Conservation (phyloP, 441 rosid species). For the Bruguiera hainesii region DNA sequence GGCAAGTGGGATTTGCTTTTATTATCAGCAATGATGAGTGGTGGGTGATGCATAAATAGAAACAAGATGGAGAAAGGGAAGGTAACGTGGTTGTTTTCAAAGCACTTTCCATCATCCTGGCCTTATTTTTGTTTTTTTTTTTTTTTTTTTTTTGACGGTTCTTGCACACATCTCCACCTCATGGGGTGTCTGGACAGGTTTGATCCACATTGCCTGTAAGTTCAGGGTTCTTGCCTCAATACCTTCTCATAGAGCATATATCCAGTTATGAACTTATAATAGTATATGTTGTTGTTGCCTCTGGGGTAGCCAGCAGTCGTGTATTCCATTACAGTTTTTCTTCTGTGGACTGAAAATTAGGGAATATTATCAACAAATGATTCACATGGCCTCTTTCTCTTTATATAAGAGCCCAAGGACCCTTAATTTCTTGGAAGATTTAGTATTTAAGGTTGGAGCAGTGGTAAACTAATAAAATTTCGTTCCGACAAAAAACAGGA, state of each 20-base stretch:
- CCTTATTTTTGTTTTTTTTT: neutral
- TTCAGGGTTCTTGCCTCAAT: neutral
- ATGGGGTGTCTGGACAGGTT: constrained; percentile 31
- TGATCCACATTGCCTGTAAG: constrained; percentile 24
- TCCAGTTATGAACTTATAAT: neutral
- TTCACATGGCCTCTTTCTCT: too few relatives aligned
- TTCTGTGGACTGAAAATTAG: too few relatives aligned
- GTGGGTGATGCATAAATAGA: constrained; percentile 30
- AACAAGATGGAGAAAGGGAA: constrained; percentile 6
- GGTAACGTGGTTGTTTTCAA: constrained; percentile 35
- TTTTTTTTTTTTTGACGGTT: neutral
- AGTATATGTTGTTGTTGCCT: too few relatives aligned
- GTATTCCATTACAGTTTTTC: too few relatives aligned
- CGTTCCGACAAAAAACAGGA: neutral
- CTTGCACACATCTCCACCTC: constrained; percentile 3
- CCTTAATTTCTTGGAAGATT: too few relatives aligned
- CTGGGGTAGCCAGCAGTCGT: too few relatives aligned
- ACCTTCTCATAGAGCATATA: neutral
- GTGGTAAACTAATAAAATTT: neutral
- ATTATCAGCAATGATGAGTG: constrained; percentile 43
- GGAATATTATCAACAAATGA: too few relatives aligned
- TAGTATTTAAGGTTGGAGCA: neutral
- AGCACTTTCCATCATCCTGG: constrained; percentile 20
- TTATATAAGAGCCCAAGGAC: too few relatives aligned
- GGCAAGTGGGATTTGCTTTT: constrained; percentile 34